Base-by-base conservation (phyloP, 1,284 basidiomycete species). In the Tetrapyrgos nigripes region DNA sequence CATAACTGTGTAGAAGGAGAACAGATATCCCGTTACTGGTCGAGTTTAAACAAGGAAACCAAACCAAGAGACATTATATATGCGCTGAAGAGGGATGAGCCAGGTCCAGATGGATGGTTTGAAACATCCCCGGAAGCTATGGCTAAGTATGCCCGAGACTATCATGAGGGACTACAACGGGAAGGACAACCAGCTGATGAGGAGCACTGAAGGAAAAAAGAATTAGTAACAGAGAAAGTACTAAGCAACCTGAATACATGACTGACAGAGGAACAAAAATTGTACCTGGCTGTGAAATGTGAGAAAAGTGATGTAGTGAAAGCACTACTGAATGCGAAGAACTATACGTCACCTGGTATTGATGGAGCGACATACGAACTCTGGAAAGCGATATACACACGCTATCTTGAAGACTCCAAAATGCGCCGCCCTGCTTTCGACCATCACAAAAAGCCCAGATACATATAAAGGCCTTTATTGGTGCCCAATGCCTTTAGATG, bases 291-390 rank as follows among this genome's bases (percentile, higher is more conserved):
- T 13, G 19, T 53, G 9, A 1, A 40, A 1, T 24, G 71, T 4
- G 62, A 50, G 3, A 8, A 61, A 14, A 49, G 63, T 2, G 63
- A 69, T 45, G 55, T 68, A 1, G 47, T 54, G 48, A 29, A 54
- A 4, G 62, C 65, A 0, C 45, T 72, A 0, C 63, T 58, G 31
- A 13, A 57, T 2, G 61, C 63, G 1, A 61, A 62, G 26, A 68
- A 69, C 40, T 61, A 64, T 1, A 72, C 67, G 23, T 63, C 73
- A 1, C 53, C 72, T 4, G 71, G 73, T 0, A 26, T 71, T 0
- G 64, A 76, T 60, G 70, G 72, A 13, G 60, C 68, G 1, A 53
- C 66, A 4, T 64, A 71, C 59, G 70, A 73, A 54, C 37, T 75
- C 0, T 73, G 64, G 62, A 70, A 69, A 54, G 14, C 45, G 3